Percentiles rank a stretch among this genome's conserved stretches.
These are phyloP conservation scores for Biscogniauxia marginata DNA, from an alignment of 2,329 filamentous ascomycete species.

Conservation along the genomic window DNA sequence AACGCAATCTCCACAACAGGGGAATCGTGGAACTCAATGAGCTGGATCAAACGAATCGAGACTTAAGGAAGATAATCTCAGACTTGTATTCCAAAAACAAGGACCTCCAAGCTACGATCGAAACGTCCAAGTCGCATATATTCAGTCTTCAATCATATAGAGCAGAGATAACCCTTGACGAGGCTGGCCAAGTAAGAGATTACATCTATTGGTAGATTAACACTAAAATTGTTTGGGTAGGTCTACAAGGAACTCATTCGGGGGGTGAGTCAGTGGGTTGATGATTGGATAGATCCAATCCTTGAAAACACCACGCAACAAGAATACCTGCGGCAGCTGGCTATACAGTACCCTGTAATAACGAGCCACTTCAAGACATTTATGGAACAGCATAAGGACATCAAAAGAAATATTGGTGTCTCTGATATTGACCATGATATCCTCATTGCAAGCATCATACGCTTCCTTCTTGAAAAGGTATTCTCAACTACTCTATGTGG, in stretches of 20 bases:
- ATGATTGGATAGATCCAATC: constrained; percentile 33
- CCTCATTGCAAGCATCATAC: constrained; percentile 4
- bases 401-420: constrained; percentile 17
- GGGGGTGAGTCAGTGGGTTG: constrained; percentile 36
- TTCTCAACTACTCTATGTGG: background rate
- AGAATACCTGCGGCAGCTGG: no score
- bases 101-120: constrained; percentile 28
- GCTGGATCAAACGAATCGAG: no score
- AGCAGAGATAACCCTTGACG: constrained; percentile 37
- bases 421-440: constrained; percentile 21
- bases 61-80: background rate
- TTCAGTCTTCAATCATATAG: constrained; percentile 42
- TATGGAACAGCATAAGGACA: constrained; percentile 21
- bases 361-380: constrained; percentile 13
- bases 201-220: background rate
- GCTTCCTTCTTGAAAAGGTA: background rate
- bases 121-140: constrained; percentile 26
- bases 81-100: constrained; percentile 34
- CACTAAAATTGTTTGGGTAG: constrained; percentile 23
- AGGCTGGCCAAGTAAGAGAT: constrained; percentile 35
- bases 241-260: constrained; percentile 38
- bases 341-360: no score
- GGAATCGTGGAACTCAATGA: background rate
- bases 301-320: no score
- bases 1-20: background rate